Evolutionary conservation across 495 filamentous ascomycete genomes (phyloP).

Genomic region (Podospora pseudocomata): DNA sequence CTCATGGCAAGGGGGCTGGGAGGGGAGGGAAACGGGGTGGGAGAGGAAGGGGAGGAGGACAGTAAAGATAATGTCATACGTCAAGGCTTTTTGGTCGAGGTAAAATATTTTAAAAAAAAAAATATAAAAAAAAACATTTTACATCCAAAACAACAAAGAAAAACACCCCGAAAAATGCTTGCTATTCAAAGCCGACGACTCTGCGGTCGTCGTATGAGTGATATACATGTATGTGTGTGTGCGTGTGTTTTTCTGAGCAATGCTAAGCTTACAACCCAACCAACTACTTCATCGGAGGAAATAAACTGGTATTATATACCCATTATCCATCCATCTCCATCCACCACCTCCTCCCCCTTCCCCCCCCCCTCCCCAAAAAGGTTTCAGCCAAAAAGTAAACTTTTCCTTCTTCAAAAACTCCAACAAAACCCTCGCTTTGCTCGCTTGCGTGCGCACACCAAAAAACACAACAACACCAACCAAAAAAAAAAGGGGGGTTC

Average conservation of each 20-base stretch:
- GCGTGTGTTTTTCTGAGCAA: too few species aligned
- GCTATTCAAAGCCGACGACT: too few species aligned
- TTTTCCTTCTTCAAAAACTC: not conserved
- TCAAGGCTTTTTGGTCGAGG: too few species aligned
- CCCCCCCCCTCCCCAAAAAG: not conserved
- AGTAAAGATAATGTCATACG: not conserved
- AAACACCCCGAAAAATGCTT: too few species aligned
- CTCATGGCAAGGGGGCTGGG: constrained; percentile 45
- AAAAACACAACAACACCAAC: not conserved
- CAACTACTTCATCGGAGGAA: not conserved
- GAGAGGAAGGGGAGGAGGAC: constrained; percentile 12
- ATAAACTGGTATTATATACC: not conserved
- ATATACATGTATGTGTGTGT: too few species aligned
- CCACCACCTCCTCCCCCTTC: not conserved
- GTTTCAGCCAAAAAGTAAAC: not conserved
- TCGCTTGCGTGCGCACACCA: not conserved
- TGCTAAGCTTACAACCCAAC: too few species aligned
- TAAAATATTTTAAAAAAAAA: too few species aligned
- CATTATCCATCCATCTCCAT: not conserved
- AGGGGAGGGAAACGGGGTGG: constrained; percentile 19
- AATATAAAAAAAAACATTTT: too few species aligned
- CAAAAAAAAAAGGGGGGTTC: not conserved
- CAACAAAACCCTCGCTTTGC: not conserved
- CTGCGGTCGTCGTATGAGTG: too few species aligned
- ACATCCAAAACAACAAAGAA: too few species aligned